phyloP scores from a whole-genome alignment of 169 alveolate genomes.

The Babesia ovata region DNA sequence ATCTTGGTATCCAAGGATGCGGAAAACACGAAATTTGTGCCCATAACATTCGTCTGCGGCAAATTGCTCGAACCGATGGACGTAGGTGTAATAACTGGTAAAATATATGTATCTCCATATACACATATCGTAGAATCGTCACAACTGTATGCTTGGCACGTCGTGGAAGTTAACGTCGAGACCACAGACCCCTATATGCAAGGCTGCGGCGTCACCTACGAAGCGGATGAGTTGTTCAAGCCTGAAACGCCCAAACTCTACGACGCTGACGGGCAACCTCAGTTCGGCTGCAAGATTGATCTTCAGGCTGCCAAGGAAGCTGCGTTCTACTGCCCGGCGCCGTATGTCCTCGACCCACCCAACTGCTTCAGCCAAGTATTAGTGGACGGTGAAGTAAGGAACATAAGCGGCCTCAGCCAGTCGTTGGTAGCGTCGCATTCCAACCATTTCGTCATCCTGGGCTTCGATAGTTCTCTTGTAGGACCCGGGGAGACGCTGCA shows the following conservation, averaged over 20 bases:
- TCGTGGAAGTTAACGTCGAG: too few species aligned
- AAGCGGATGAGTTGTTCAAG: too few species aligned
- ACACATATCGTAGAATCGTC: neutral
- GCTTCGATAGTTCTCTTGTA: neutral
- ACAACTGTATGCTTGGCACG: too few species aligned
- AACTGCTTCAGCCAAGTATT: neutral
- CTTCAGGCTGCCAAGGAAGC: too few species aligned
- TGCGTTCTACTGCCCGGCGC: slow-evolving; percentile 14
- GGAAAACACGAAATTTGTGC: neutral
- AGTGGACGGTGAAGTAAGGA: neutral
- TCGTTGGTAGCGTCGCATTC: neutral
- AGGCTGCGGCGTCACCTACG: too few species aligned
- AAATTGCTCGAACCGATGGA: neutral
- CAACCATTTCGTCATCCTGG: neutral
- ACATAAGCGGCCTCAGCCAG: neutral
- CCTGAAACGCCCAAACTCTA: too few species aligned
- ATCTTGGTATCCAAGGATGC: neutral
- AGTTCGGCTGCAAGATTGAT: too few species aligned
- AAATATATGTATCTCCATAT: too few species aligned
- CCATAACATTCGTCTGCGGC: too few species aligned
- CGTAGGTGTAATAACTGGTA: neutral
- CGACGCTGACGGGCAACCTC: too few species aligned
- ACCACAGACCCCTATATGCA: too few species aligned
- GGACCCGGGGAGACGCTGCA: neutral
- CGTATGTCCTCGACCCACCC: slow-evolving; percentile 9